Base-by-base conservation (phyloP, 352 stramenopile species). In the Phytophthora rubi region DNA sequence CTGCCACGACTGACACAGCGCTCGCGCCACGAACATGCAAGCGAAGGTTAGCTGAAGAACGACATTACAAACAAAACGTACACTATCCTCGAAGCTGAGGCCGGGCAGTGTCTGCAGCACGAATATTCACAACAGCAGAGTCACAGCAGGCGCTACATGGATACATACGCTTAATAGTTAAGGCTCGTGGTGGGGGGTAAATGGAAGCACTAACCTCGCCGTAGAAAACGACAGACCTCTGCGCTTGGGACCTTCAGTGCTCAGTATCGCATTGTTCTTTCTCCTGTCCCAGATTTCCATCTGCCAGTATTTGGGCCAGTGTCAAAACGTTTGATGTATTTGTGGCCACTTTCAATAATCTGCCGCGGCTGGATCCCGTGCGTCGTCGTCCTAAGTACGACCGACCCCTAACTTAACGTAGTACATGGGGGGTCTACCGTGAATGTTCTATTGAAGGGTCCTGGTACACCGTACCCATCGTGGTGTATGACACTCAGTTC, bases 311-410 rank as follows among this genome's bases (percentile, higher is more conserved):
- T 28, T 52, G 45, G 45, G 45, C 45, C 45, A 52, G 45, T 30
- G 3, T n/a, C 16, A 28, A 52, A 52, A 52, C 3, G 7, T 52
- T 52, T 52, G 45, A 28, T 52, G 18, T 52, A 52, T 52, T 52
- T 52, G 45, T 52, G 45, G 45, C 45, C 45, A 52, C n/a, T 52
- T 52, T 52, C 45, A 52, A 52, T 52, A 52, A 52, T 30, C 45
- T 52, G 12, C 45, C 23, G 23, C 23, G 18, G 18, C 18, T 21
- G 18, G 18, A 21, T 21, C 18, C 18, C 18, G 18, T 21, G 18
- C 18, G 18, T 21, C 18, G 18, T 21, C 18, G 18, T 21, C 18
- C 18, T 21, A 21, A 21, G 18, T 21, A 21, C 18, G 18, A 21
- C 18, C 18, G 18, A 21, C 18, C 18, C 18, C 18, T 21, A 21